Evolutionary conservation across 768 basidiomycete genomes (phyloP), one percentile per base, ranked within the genome.

Genomic region (Termitomyces sp.): DNA sequence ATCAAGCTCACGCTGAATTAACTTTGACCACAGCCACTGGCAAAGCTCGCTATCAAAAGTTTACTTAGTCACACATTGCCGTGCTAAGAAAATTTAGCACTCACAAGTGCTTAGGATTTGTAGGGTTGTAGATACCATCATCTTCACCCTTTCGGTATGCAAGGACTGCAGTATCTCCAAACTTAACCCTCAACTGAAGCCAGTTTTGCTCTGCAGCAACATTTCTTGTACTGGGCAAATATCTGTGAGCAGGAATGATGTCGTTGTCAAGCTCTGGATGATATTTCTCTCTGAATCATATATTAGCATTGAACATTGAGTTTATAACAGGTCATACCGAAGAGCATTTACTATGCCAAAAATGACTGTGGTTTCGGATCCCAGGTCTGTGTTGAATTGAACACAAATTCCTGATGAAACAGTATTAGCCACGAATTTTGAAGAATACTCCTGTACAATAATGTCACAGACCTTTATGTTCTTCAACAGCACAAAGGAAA

Each of bases 141-240:
- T 64, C 62, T 3, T 56, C 51, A 2, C 71, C 70, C 15, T 64
- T 55, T 5, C 67, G 10, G 44, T 63, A 75, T 7, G 42, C 57
- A 0, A 58, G 3, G 10, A 69, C 58, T 16, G 68, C 65, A 61
- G 70, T 72, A 36, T 75, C 66, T 4, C 71, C 74, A 34, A 58
- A 57, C 1, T 67, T 55, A 0, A 37, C 5, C 16, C 36, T 37
- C 36, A 37, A 37, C 36, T 37, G 36, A 37, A 37, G 36, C 16
- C 36, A 77, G 59, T 1, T 64, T 0, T 66, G 63, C 48, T 77
- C 76, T 51, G 72, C 66, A 5, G 65, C 56, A 28, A 76, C 73
- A 52, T 75, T 75, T 47, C 72, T 67, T 0, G 74, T 56, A 50
- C 69, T 73, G 3, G 61, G 54, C 6, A 75, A 33, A 54, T 69